Conservation (phyloP, 805 yeast genomes). For the Saturnispora serradocipensis region DNA sequence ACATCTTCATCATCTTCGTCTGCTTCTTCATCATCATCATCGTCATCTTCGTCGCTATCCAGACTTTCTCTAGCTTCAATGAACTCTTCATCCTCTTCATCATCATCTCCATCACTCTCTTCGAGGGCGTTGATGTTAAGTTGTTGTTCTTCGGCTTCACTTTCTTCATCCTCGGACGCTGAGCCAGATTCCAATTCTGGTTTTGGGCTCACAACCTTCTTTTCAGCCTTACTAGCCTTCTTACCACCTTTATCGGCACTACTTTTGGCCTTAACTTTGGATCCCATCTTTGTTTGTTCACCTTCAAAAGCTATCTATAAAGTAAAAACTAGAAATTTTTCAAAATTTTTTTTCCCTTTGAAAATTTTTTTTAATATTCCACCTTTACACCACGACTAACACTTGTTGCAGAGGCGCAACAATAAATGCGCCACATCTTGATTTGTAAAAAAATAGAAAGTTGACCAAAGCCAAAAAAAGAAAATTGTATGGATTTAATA, state of each 20-base stretch:
- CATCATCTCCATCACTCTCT: constrained; percentile 20
- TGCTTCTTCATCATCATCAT: constrained; percentile 34
- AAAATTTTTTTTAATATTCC: not conserved
- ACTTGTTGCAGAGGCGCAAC: not conserved
- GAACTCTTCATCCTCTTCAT: constrained; percentile 26
- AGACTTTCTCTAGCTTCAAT: constrained; percentile 2
- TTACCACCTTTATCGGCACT: constrained; percentile 29
- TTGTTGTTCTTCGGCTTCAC: constrained; percentile 26
- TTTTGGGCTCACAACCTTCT: constrained; percentile 27
- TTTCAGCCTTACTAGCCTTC: constrained; percentile 1
- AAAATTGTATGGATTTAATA: too few relatives aligned
- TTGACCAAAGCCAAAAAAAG: not conserved
- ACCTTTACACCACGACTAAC: not conserved
- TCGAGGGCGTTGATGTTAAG: constrained; percentile 7
- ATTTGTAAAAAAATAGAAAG: not conserved
- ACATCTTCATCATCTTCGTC: constrained; percentile 74
- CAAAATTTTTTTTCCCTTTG: not conserved
- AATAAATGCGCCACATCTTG: not conserved
- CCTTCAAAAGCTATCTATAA: constrained; percentile 3
- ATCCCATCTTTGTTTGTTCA: constrained; percentile 2
- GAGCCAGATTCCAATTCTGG: constrained; percentile 26
- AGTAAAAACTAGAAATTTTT: constrained; percentile 7
- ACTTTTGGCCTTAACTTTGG: constrained; percentile 11
- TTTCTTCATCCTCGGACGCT: constrained; percentile 19
- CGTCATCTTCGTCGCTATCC: constrained; percentile 24